Conservation (phyloP, 2,329 filamentous ascomycete genomes). For the Plectosphaerella plurivora region DNA sequence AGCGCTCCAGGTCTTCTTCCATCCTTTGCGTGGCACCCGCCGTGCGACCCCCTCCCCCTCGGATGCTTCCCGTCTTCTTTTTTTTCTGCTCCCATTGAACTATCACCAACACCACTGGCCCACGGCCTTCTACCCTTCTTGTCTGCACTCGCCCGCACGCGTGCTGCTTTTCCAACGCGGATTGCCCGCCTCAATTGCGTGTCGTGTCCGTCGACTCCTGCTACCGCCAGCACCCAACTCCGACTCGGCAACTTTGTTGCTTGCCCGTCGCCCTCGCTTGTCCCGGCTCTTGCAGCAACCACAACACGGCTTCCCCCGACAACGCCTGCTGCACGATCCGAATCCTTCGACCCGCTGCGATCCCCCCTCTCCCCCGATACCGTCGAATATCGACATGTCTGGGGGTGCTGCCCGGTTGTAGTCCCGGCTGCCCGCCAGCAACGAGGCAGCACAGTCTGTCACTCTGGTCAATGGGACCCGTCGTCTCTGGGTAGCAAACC, state of each 20-base stretch:
- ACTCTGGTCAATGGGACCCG: constrained; percentile 25
- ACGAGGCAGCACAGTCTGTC: constrained; percentile 4
- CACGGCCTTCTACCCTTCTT: no score
- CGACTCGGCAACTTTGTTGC: not conserved
- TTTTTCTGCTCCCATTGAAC: no score
- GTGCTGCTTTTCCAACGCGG: no score
- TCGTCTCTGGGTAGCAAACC: constrained; percentile 20
- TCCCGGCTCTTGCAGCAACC: not conserved
- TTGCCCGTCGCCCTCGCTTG: not conserved
- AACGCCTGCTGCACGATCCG: not conserved
- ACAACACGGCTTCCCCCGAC: no score
- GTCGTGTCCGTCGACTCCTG: not conserved
- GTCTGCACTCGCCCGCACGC: no score
- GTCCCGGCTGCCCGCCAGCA: constrained; percentile 41
- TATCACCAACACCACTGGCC: no score
- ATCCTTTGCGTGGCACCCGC: no score
- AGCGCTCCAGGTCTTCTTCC: no score
- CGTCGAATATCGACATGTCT: constrained; percentile 36
- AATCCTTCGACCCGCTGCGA: not conserved
- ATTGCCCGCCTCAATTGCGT: not conserved
- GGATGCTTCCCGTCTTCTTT: no score
- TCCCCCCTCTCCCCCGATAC: constrained; percentile 3
- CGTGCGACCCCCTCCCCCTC: no score
- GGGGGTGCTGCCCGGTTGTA: constrained; percentile 36
- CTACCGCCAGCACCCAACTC: not conserved